These are phyloP conservation scores for Phaeotremella skinneri DNA, from an alignment of 768 basidiomycete species.

Conservation along the genomic window DNA sequence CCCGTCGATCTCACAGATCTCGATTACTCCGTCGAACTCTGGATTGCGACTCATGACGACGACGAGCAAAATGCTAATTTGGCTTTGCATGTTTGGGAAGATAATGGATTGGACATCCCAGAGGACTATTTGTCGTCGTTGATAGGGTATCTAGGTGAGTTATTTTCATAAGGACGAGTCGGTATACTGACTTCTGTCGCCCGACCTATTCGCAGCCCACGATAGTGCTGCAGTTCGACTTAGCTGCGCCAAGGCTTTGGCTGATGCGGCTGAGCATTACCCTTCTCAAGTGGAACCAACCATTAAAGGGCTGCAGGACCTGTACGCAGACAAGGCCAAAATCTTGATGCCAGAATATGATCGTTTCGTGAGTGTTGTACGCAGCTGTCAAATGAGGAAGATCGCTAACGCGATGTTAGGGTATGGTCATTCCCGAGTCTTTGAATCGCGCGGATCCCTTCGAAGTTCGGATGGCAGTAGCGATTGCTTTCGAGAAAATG, in stretches of 20 bases:
- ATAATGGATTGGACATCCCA: constrained; percentile 85
- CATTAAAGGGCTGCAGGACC: constrained; percentile 59
- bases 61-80: constrained; percentile 83
- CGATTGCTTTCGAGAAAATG: constrained; percentile 64
- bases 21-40: constrained; percentile 85
- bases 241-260: constrained; percentile 68
- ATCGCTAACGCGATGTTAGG: constrained; percentile 56
- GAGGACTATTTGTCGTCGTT: constrained; percentile 65
- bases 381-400: background rate
- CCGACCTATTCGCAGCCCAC: constrained; percentile 61
- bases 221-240: constrained; percentile 75
- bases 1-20: constrained; percentile 91
- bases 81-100: constrained; percentile 84
- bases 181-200: constrained; percentile 2
- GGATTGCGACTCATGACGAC: constrained; percentile 83
- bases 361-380: constrained; percentile 68
- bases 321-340: constrained; percentile 87
- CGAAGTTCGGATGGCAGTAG: constrained; percentile 73
- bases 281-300: constrained; percentile 60
- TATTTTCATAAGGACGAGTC: background rate
- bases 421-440: constrained; percentile 85
- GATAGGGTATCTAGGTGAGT: constrained; percentile 67
- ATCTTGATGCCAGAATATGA: constrained; percentile 89
- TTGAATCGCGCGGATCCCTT: constrained; percentile 87
- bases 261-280: constrained; percentile 71